Conservation (phyloP, 805 yeast genomes). For the Wickerhamiella siamensis region DNA sequence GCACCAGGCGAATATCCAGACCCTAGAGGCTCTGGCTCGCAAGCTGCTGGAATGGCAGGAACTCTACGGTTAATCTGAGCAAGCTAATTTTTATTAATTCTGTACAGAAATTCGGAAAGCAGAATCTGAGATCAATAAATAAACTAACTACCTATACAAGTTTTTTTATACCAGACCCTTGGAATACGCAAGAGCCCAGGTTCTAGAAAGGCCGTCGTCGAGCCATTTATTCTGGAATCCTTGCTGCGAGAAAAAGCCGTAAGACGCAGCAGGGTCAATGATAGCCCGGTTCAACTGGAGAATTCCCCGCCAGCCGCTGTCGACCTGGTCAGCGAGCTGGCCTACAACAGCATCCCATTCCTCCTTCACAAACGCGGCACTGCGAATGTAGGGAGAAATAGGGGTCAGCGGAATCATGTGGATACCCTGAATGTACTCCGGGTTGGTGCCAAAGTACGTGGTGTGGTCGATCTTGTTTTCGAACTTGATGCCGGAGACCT, state of each 20-base stretch:
- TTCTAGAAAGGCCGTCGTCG: slow-evolving; percentile 67
- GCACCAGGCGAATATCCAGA: slow-evolving; percentile 43
- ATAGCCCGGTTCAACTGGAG: slow-evolving; percentile 59
- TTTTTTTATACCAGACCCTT: slow-evolving; percentile 22
- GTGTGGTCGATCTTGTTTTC: slow-evolving; percentile 63
- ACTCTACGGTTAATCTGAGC: slow-evolving; percentile 29
- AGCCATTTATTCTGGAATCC: slow-evolving; percentile 39
- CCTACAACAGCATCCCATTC: slow-evolving; percentile 45
- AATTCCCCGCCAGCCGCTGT: slow-evolving; percentile 53
- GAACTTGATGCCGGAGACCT: slow-evolving; percentile 53
- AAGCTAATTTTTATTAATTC: too few relatives aligned
- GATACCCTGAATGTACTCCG: slow-evolving; percentile 60
- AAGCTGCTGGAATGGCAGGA: slow-evolving; percentile 70
- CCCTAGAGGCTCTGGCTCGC: slow-evolving; percentile 62
- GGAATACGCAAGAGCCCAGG: slow-evolving; percentile 69
- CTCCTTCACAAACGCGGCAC: slow-evolving; percentile 34
- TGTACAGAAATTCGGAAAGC: not conserved
- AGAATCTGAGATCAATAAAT: not conserved
- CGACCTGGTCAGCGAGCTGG: slow-evolving; percentile 28
- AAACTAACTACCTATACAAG: too few relatives aligned
- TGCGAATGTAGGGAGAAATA: slow-evolving; percentile 40
- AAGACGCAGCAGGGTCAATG: slow-evolving; percentile 47
- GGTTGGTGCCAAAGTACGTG: slow-evolving; percentile 49
- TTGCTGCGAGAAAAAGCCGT: slow-evolving; percentile 39
- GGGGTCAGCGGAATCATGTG: slow-evolving; percentile 68